phyloP scores from a whole-genome alignment of 2,329 filamentous ascomycete genomes.

The Trichoderma atrobrunneum region DNA sequence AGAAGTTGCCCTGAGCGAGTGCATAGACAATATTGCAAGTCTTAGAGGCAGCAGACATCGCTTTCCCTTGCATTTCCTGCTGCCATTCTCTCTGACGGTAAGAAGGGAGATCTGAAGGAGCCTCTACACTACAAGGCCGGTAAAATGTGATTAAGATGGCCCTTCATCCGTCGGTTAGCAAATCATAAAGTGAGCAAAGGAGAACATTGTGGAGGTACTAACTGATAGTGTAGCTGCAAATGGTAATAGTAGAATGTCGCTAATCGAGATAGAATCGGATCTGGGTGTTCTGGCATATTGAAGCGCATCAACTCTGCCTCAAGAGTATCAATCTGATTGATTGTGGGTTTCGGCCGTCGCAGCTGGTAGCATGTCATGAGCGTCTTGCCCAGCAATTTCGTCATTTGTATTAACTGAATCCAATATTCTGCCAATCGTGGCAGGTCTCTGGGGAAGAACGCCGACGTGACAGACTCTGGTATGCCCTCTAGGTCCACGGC shows the following conservation, averaged over 20 bases:
- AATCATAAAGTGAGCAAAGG: no score
- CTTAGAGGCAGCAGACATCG: conserved; percentile 15
- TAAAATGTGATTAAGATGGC: conserved; percentile 7
- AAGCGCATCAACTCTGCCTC: conserved; percentile 7
- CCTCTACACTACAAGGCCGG: background rate
- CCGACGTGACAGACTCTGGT: conserved; percentile 2
- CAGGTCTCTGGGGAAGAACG: conserved; percentile 3
- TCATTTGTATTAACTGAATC: conserved; percentile 4
- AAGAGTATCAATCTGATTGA: background rate
- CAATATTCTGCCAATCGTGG: conserved; percentile 5
- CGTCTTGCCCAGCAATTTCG: conserved; percentile 2
- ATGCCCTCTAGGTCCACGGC: conserved; percentile 2
- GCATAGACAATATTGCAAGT: conserved; percentile 12
- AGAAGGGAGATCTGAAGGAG: background rate
- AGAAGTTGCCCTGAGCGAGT: conserved; percentile 11
- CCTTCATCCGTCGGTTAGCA: background rate
- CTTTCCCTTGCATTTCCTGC: conserved; percentile 4
- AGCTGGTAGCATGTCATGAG: conserved; percentile 4
- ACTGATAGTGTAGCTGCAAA: conserved; percentile 13
- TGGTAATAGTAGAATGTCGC: conserved; percentile 14
- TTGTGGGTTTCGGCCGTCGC: background rate
- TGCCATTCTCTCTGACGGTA: conserved; percentile 14
- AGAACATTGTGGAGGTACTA: background rate
- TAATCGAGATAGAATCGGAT: background rate
- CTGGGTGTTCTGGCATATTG: background rate